phyloP scores from a whole-genome alignment of 371 early-diverging fungal species.

The Apophysomyces elegans region DNA sequence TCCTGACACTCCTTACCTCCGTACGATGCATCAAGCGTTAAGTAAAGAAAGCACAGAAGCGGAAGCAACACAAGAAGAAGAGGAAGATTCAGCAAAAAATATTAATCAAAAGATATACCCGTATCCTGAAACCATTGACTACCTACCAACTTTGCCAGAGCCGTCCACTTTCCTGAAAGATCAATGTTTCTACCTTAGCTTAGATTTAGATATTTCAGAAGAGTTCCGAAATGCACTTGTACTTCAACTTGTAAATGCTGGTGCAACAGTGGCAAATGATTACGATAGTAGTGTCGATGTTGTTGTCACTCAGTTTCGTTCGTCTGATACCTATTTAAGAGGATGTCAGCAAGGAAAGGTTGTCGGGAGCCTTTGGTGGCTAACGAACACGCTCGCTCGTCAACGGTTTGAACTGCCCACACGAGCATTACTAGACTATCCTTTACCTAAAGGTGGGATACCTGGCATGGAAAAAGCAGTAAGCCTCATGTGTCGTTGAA shows the following conservation, averaged over 20 bases:
- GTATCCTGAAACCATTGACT: constrained; percentile 17
- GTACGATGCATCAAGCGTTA: background rate
- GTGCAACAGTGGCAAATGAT: constrained; percentile 47
- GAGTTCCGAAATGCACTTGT: constrained; percentile 32
- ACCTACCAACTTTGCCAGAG: constrained; percentile 20
- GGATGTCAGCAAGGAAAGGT: constrained; percentile 68
- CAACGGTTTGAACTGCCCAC: constrained; percentile 44
- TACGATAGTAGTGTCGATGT: constrained; percentile 53
- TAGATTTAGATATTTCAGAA: constrained; percentile 21
- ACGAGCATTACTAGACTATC: constrained; percentile 60
- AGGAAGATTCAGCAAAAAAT: background rate
- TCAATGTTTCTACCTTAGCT: constrained; percentile 33
- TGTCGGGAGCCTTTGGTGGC: constrained; percentile 67
- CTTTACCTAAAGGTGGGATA: constrained; percentile 51
- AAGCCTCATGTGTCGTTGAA: constrained; percentile 12
- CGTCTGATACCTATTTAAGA: constrained; percentile 52
- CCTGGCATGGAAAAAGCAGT: constrained; percentile 56
- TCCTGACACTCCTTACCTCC: constrained; percentile 50
- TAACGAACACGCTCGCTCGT: constrained; percentile 50
- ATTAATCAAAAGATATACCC: constrained; percentile 14
- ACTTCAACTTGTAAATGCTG: constrained; percentile 55
- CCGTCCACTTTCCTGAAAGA: constrained; percentile 13
- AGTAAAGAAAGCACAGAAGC: background rate
- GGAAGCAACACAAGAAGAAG: background rate
- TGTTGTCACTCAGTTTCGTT: constrained; percentile 64